Evolutionary conservation across 371 early-diverging fungal genomes (phyloP).

Genomic region (Nematocida ausubeli): DNA sequence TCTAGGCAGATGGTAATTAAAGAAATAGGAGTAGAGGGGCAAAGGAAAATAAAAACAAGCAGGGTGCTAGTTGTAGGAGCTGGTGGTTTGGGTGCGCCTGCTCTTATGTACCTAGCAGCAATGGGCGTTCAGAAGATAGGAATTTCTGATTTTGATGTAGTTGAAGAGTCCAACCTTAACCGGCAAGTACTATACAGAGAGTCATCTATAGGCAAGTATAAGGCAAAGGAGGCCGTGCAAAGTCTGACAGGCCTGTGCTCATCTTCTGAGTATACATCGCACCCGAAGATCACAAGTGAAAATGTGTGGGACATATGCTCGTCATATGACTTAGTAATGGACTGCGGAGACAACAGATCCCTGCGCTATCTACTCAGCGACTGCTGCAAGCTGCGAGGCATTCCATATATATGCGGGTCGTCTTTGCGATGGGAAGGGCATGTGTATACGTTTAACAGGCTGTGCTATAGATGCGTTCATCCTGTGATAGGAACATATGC

Average conservation of each 20-base stretch:
- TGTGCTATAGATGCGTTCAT: slow-evolving; percentile 94
- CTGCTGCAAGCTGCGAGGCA: slow-evolving; percentile 75
- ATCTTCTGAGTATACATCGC: slow-evolving; percentile 22
- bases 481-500: slow-evolving; percentile 74
- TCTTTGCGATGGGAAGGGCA: slow-evolving; percentile 88
- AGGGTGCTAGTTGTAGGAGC: slow-evolving; percentile 84
- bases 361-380: slow-evolving; percentile 91
- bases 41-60: slow-evolving; percentile 73
- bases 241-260: slow-evolving; percentile 56
- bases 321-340: slow-evolving; percentile 83
- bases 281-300: slow-evolving; percentile 27
- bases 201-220: slow-evolving; percentile 71
- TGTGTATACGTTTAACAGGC: slow-evolving; percentile 72
- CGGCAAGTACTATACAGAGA: slow-evolving; percentile 87
- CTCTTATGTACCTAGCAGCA: slow-evolving; percentile 79
- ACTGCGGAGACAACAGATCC: slow-evolving; percentile 89
- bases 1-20: slow-evolving; percentile 84
- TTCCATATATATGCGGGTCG: slow-evolving; percentile 84
- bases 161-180: slow-evolving; percentile 88
- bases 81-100: slow-evolving; percentile 89
- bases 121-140: slow-evolving; percentile 84
- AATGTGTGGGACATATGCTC: slow-evolving; percentile 46
- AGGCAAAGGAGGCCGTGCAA: slow-evolving; percentile 76
- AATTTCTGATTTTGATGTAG: slow-evolving; percentile 84
- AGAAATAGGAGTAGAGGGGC: slow-evolving; percentile 76